Evolutionary conservation across 345 rosid species (phyloP).

Genomic region (Eucalyptus urophylla): DNA sequence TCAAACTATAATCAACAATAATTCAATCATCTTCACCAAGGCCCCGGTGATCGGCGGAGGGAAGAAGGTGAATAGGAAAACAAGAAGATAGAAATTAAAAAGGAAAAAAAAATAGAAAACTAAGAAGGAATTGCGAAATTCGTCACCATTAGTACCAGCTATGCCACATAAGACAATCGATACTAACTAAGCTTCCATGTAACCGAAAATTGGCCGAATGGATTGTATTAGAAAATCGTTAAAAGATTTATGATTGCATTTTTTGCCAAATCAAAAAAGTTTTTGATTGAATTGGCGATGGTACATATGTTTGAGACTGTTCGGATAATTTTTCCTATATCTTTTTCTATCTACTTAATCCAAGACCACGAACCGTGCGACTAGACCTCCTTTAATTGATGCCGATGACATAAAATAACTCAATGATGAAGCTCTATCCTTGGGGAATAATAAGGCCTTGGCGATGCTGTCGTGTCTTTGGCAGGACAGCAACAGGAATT

Average conservation of each 20-base stretch:
- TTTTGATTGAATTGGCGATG: fast-evolving
- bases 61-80: neutral
- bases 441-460: neutral
- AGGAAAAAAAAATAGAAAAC: neutral
- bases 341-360: neutral
- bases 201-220: neutral
- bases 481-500: neutral
- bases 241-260: neutral
- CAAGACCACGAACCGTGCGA: neutral
- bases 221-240: fast-evolving
- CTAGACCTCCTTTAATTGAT: neutral
- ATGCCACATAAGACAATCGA: fast-evolving
- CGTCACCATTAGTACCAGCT: fast-evolving
- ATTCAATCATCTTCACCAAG: neutral
- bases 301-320: fast-evolving
- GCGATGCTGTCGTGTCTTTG: neutral
- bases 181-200: neutral
- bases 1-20: neutral
- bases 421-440: neutral
- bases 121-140: neutral
- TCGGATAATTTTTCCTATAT: neutral
- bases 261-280: neutral
- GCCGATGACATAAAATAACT: neutral
- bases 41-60: neutral
- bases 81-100: neutral